These are phyloP conservation scores for Castanea sativa DNA, from an alignment of 306 rosid species.

Conservation along the genomic window DNA sequence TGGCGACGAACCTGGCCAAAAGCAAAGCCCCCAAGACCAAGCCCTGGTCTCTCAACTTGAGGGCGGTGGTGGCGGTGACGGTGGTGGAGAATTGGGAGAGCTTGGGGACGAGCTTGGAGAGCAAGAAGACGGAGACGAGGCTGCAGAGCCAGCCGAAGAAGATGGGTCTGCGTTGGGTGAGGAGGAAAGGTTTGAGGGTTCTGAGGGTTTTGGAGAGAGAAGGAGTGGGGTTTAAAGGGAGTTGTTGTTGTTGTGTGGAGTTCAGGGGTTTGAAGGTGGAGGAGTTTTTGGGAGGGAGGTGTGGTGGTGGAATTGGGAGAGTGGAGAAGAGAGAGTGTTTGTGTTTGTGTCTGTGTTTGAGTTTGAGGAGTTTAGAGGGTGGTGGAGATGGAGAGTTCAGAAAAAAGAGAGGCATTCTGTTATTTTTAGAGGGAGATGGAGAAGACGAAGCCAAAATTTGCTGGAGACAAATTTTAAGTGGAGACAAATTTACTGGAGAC, in stretches of 20 bases:
- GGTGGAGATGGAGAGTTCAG: slow-evolving; percentile 25
- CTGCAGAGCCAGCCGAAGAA: slow-evolving; percentile 80
- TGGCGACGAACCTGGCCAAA: slow-evolving; percentile 45
- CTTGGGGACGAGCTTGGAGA: slow-evolving; percentile 50
- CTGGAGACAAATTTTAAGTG: too few relatives aligned
- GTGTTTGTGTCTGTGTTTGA: slow-evolving; percentile 16
- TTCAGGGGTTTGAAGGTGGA: slow-evolving; percentile 13
- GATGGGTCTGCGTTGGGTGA: slow-evolving; percentile 42
- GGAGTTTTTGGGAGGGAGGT: neutral
- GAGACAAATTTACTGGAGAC: too few relatives aligned
- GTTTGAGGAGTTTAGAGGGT: neutral
- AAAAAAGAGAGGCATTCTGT: neutral
- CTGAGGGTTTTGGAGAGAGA: slow-evolving; percentile 27
- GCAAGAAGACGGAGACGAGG: slow-evolving; percentile 59
- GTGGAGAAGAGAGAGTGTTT: neutral
- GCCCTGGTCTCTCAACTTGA: slow-evolving; percentile 29
- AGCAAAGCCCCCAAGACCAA: slow-evolving; percentile 45
- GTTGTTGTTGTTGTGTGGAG: slow-evolving; percentile 5
- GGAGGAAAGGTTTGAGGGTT: slow-evolving; percentile 51
- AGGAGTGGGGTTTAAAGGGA: slow-evolving; percentile 3
- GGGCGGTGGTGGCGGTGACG: slow-evolving; percentile 8
- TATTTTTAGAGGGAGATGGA: neutral
- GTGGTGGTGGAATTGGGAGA: neutral
- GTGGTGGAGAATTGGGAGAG: slow-evolving; percentile 39
- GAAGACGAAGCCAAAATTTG: too few relatives aligned